Conservation (phyloP, 2,329 filamentous ascomycete genomes). For the Ceratocystis colombiana region DNA sequence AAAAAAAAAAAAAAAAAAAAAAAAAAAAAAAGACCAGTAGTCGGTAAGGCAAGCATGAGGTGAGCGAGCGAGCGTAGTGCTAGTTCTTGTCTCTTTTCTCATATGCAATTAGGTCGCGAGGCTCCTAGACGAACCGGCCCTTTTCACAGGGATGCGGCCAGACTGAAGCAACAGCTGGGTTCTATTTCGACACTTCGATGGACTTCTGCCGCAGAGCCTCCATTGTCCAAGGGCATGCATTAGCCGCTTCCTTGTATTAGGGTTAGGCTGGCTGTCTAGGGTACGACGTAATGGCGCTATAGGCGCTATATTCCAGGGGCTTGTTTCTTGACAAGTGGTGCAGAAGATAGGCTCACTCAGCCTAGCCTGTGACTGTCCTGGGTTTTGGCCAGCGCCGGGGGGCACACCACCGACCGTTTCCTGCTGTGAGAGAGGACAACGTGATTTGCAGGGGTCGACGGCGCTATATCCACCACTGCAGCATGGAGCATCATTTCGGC, state of each 20-base stretch:
- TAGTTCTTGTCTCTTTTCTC: conserved; percentile 5
- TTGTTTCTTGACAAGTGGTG: too few species aligned
- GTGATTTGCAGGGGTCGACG: background rate
- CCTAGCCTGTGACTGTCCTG: too few species aligned
- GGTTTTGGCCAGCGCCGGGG: too few species aligned
- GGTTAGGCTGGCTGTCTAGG: background rate
- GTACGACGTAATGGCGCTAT: background rate
- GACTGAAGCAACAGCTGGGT: background rate
- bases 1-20: too few species aligned
- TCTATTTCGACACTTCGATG: background rate
- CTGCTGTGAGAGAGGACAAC: background rate
- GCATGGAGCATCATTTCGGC: background rate
- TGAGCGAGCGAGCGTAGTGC: background rate
- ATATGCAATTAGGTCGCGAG: background rate
- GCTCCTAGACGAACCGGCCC: background rate
- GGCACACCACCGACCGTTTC: too few species aligned
- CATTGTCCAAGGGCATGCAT: background rate
- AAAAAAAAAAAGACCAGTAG: background rate
- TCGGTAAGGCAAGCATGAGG: background rate
- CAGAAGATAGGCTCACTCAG: too few species aligned
- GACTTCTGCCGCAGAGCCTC: conserved; percentile 15
- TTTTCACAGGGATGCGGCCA: background rate
- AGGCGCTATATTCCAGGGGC: background rate
- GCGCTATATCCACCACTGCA: background rate
- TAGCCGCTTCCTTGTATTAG: background rate